Evolutionary conservation across 108 stramenopile genomes (phyloP).

Genomic region (Pseudonitzschia pungens): DNA sequence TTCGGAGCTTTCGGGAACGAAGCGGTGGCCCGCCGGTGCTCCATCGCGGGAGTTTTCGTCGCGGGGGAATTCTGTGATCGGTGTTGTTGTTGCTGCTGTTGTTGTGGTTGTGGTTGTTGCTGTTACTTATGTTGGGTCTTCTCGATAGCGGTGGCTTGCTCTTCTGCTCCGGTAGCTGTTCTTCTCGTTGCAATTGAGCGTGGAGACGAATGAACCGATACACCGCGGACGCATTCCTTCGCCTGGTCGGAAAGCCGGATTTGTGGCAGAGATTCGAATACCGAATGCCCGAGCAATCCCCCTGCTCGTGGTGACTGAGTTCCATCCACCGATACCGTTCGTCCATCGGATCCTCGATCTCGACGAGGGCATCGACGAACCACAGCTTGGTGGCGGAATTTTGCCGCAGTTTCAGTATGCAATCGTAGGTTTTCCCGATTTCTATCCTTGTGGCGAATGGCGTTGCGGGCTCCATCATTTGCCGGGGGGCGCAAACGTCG

Average conservation of each 20-base stretch:
- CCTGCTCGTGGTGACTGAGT: slow-evolving; percentile 16
- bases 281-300: background rate
- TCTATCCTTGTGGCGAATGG: slow-evolving; percentile 17
- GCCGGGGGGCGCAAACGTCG: slow-evolving; percentile 1
- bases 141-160: background rate
- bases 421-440: slow-evolving; percentile 24
- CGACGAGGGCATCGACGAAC: slow-evolving; percentile 14
- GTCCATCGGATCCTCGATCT: slow-evolving; percentile 13
- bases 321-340: slow-evolving; percentile 33
- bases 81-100: background rate
- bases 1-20: background rate
- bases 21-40: background rate
- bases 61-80: background rate
- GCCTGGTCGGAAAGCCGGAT: slow-evolving; percentile 25
- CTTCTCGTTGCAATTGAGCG: background rate
- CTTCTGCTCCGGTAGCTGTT: background rate
- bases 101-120: background rate
- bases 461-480: background rate
- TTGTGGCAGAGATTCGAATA: slow-evolving; percentile 10
- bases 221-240: slow-evolving; percentile 21
- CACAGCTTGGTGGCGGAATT: slow-evolving; percentile 6
- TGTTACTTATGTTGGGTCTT: background rate
- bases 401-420: slow-evolving; percentile 24
- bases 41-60: background rate
- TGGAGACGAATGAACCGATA: slow-evolving; percentile 23